A percentile compares a stretch with the other conserved stretches of the same genome.
Evolutionary conservation across 1,284 basidiomycete genomes (phyloP).

Genomic region (Farysia itapuensis): DNA sequence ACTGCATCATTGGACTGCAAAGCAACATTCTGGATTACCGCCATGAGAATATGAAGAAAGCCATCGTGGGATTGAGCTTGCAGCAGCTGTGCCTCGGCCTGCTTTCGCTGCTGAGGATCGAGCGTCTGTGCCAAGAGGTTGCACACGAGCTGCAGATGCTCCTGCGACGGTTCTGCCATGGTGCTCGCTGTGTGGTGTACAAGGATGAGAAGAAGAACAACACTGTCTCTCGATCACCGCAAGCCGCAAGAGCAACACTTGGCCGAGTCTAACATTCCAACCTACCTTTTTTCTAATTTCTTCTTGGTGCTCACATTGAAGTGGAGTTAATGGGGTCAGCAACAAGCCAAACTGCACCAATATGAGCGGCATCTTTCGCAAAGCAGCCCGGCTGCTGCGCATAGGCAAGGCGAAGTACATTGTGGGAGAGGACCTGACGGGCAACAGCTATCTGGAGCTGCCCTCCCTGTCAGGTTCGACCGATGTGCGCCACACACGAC

Average conservation of each 20-base stretch:
- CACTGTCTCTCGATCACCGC: too few species aligned
- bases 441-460: slow-evolving; percentile 50
- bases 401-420: slow-evolving; percentile 45
- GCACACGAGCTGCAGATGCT: slow-evolving; percentile 48
- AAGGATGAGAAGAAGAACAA: too few species aligned
- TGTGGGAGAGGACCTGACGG: slow-evolving; percentile 45
- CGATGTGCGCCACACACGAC: slow-evolving; percentile 47
- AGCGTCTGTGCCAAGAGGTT: slow-evolving; percentile 52
- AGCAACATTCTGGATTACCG: slow-evolving; percentile 40
- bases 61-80: slow-evolving; percentile 44
- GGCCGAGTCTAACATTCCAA: too few species aligned
- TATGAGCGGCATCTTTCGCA: slow-evolving; percentile 6
- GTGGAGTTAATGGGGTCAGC: too few species aligned
- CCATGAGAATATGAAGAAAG: slow-evolving; percentile 50
- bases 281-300: neutral
- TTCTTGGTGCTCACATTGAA: slow-evolving; percentile 1
- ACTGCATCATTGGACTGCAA: slow-evolving; percentile 35
- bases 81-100: slow-evolving; percentile 49
- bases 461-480: slow-evolving; percentile 41
- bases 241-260: too few species aligned
- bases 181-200: too few species aligned
- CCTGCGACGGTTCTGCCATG: slow-evolving; percentile 14
- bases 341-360: too few species aligned
- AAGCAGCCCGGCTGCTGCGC: slow-evolving; percentile 24
- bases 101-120: slow-evolving; percentile 39